A percentile compares a stretch with the other conserved stretches of the same genome.
Evolutionary conservation across 73 alveolate species (phyloP).

Genomic region (Tetrahymena borealis): DNA sequence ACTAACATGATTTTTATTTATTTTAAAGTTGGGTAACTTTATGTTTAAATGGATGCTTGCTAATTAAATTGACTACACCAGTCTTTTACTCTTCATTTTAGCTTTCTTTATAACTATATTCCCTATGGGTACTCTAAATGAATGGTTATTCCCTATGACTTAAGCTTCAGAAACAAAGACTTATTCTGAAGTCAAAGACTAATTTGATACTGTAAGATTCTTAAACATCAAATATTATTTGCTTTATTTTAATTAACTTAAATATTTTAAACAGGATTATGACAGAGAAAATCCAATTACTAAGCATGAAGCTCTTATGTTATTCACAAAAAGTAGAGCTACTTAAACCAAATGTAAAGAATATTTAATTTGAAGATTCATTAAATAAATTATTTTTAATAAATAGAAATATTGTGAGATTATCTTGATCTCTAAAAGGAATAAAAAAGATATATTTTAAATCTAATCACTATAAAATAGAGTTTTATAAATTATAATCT

Average conservation of each 20-base stretch:
- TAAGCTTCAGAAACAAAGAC: neutral
- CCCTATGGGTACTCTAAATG: slow-evolving; percentile 31
- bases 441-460: too few relatives aligned
- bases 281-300: slow-evolving; percentile 40
- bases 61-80: slow-evolving; percentile 14
- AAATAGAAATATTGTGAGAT: too few relatives aligned
- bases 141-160: slow-evolving; percentile 15
- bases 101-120: neutral
- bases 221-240: neutral
- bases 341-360: too few relatives aligned
- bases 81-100: slow-evolving; percentile 1
- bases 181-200: slow-evolving; percentile 16
- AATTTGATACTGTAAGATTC: slow-evolving; percentile 14
- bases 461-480: too few relatives aligned
- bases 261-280: neutral
- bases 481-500: too few relatives aligned
- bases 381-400: too few relatives aligned
- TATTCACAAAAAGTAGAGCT: neutral
- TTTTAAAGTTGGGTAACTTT: slow-evolving; percentile 26
- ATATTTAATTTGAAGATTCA: too few relatives aligned
- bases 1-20: neutral
- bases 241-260: neutral
- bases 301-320: neutral
- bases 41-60: slow-evolving; percentile 9
- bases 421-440: too few relatives aligned